A percentile compares a stretch with the other conserved stretches of the same genome.
Evolutionary conservation across 495 filamentous ascomycete species (phyloP).

Genomic region (Choiromyces venosus): DNA sequence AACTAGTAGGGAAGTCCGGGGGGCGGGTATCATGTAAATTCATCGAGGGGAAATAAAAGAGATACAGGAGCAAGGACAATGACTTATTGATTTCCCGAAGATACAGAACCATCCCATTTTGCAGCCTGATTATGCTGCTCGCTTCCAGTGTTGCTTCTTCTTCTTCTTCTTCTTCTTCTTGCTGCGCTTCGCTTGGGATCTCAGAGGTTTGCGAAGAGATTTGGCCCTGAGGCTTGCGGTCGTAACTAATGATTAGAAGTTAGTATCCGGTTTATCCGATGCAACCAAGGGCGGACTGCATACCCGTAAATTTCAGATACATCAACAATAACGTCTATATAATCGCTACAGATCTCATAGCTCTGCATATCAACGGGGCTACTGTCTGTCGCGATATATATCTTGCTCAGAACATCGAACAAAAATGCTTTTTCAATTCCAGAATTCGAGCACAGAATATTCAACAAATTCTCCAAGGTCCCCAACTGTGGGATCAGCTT

Average conservation of each 20-base stretch:
- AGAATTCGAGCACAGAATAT: slow-evolving; percentile 79
- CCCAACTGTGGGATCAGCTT: slow-evolving; percentile 90
- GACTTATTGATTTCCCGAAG: slow-evolving; percentile 42
- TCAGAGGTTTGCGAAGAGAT: slow-evolving; percentile 8
- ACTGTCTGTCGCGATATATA: slow-evolving; percentile 94
- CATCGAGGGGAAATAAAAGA: not conserved
- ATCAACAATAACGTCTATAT: slow-evolving; percentile 95
- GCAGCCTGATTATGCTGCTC: slow-evolving; percentile 37
- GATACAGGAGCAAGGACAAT: slow-evolving; percentile 10
- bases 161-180: slow-evolving; percentile 20
- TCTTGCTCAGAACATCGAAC: slow-evolving; percentile 94
- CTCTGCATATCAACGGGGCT: slow-evolving; percentile 84
- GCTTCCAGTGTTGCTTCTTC: slow-evolving; percentile 34
- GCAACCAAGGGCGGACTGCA: not conserved
- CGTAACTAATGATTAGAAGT: slow-evolving; percentile 24
- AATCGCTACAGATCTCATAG: slow-evolving; percentile 97
- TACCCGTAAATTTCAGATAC: slow-evolving; percentile 84
- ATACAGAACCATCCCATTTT: slow-evolving; percentile 42
- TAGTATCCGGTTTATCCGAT: not conserved
- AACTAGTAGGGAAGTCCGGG: not conserved
- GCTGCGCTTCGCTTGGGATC: not conserved
- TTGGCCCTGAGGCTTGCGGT: slow-evolving; percentile 25
- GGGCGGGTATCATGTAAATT: not conserved
- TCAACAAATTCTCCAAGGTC: slow-evolving; percentile 84
- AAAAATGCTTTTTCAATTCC: slow-evolving; percentile 96